Evolutionary conservation across 768 basidiomycete species (phyloP), one percentile per base, ranked within the genome.

Genomic region (Auriscalpium microsporum): DNA sequence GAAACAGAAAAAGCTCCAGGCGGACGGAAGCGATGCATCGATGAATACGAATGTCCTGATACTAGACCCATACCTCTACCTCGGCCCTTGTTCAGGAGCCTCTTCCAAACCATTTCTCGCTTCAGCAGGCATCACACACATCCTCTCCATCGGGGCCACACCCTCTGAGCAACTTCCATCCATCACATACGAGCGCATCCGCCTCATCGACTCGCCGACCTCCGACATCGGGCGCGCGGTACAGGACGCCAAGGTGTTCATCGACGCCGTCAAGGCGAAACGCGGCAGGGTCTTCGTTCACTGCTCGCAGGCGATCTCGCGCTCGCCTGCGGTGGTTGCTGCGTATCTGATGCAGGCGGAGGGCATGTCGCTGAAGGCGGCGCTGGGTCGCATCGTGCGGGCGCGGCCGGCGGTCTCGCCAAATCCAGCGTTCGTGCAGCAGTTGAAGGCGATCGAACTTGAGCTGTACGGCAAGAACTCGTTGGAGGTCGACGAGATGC

Each of bases 291-390:
- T 77, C 37, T 66, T 78, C 7, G 71, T 78, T 0, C 77, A 78
- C 54, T 78, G 77, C 61, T 68, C 67, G 1, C 76, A 75, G 1
- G 77, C 68, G 11, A 69, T 78, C 8, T 78, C 75, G 3, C 73
- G 77, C n/a, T 75, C 74, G 9, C 77, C 75, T 2, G 72, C 66
- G 9, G 56, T 78, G 42, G 67, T 76, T 48, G 63, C 66, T 1
- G 75, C 68, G 21, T 78, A 76, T 55, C 64, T 77, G 17, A 73
- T 78, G 72, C 68, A 66, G 47, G 49, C 57, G 45, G 60, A 56
- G 9, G 64, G 60, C 1, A 73, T 77, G 73, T 47, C 69, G 14
- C 64, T 77, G 50, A 72, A 66, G 45, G 66, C 53, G 7, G 76
- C 76, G 1, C 59, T 78, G 34, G 69, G 69, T 7, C 57, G 53